Base-by-base conservation (phyloP, 148 eudicot genomes). In the Salicornia ramosissima region DNA sequence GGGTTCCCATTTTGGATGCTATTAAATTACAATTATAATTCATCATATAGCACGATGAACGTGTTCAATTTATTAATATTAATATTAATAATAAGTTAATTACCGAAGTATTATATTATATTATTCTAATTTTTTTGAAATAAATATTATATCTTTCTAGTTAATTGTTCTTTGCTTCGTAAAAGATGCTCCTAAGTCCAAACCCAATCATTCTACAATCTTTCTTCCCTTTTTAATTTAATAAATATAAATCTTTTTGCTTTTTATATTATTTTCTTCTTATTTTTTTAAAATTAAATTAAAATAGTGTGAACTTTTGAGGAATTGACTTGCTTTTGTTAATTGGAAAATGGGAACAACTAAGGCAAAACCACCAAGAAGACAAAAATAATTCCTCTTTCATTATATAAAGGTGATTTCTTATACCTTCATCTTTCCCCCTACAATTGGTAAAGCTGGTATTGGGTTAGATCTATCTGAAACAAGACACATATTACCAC, bases 131-230 rank as follows among this genome's bases (percentile, higher is more conserved):
- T 36, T 4, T 30, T 7, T n/a, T n/a, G n/a, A n/a, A 15, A 51
- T 51, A 50, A 61, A 13, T 31, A 36, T 46, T 25, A 18, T 52
- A 36, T 26, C n/a, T 39, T 0, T 50, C 46, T 68, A 19, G 24
- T 61, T 69, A 53, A 75, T 75, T 75, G 49, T 70, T 68, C 33
- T 45, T 53, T 63, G 10, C 28, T 53, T 21, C 30, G 1, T 56
- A 31, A 76, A 74, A 57, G 75, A 47, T 71, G 65, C 79, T 65
- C 52, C 71, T 39, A 63, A n/a, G n/a, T n/a, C n/a, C n/a, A n/a
- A n/a, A 57, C 9, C 59, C 71, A 58, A 70, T 76, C 75, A 70
- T 76, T 76, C 47, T 33, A 14, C 61, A 64, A 70, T 71, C 75
- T 57, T 39, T 52, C 70, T 36, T 19, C 39, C 34, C 49, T 21